Evolutionary conservation across 2,329 filamentous ascomycete species (phyloP), one percentile per base, ranked within the genome.

Genomic region (Aspergillus nomiae): DNA sequence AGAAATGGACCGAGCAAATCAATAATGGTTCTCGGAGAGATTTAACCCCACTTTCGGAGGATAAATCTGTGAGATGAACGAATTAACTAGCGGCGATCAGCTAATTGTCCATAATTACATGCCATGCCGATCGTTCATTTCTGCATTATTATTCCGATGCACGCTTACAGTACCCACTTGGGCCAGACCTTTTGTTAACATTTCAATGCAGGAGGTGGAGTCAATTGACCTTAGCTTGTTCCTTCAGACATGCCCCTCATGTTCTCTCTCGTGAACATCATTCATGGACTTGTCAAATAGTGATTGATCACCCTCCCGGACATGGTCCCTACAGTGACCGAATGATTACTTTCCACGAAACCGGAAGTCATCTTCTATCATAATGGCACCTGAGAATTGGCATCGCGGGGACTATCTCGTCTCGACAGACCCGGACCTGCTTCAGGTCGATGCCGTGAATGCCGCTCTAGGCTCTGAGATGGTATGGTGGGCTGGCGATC

Each of bases 311-410:
- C 41, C 41, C 19, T 45, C 41, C 41, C 19, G n/a, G 21, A 4
- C 19, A 21, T 45, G n/a, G n/a, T 24, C 41, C 19, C 5, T 45
- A 45, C 19, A 11, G 41, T 24, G 41, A 21, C 41, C n/a, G 41
- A 45, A 45, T n/a, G 41, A 45, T 45, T 43, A 16, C 41, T 21
- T 24, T 11, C 41, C 21, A 21, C n/a, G 7, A 45, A 8, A 24
- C n/a, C 41, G 41, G 16, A 5, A 19, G 7, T 7, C n/a, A 43
- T 43, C 16, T 8, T 36, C 34, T 36, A 45, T 11, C 5, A 45
- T 41, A 46, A 48, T 55, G 51, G 51, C 10, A 36, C 41, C 56
- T 9, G 24, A 58, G 43, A 48, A 24, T 34, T 58, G 56, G 56
- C 24, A 30, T 19, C 24, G 32, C 4, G 56, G 56, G 1, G 38